These are phyloP conservation scores for Candida smagusa DNA, from an alignment of 1,139 yeast species.

Conservation along the genomic window DNA sequence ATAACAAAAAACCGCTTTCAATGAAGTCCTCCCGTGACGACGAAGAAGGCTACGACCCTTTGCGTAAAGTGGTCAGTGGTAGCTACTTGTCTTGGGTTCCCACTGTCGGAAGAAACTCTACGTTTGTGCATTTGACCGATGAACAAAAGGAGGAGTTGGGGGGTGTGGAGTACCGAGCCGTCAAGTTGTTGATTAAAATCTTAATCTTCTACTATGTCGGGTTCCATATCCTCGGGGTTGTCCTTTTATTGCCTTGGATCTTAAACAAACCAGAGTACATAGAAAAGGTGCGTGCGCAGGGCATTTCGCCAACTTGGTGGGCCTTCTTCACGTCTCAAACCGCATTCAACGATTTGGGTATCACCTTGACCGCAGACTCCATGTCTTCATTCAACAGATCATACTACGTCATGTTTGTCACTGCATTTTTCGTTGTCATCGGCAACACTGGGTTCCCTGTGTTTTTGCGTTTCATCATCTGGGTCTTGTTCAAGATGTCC, in stretches of 20 bases:
- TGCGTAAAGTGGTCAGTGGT: conserved; percentile 39
- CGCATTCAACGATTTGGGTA: conserved; percentile 80
- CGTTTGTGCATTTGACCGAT: conserved; percentile 76
- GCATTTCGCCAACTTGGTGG: conserved; percentile 86
- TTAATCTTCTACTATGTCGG: conserved; percentile 70
- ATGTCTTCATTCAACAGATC: conserved; percentile 64
- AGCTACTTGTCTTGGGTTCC: conserved; percentile 87
- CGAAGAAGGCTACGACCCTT: conserved; percentile 14
- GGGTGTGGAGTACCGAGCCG: conserved; percentile 93
- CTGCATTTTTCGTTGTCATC: conserved; percentile 69
- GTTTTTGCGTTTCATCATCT: conserved; percentile 70
- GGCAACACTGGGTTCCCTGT: conserved; percentile 96
- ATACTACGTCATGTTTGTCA: conserved; percentile 59
- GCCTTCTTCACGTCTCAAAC: conserved; percentile 79
- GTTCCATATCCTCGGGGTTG: conserved; percentile 59
- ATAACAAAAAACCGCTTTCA: conserved; percentile 9
- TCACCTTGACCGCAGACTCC: conserved; percentile 75
- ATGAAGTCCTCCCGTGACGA: conserved; percentile 9
- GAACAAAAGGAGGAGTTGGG: conserved; percentile 92
- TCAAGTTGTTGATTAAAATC: conserved; percentile 69
- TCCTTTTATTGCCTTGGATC: conserved; percentile 70
- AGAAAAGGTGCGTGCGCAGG: conserved; percentile 44
- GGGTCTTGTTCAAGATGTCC: conserved; percentile 70
- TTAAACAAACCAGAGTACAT: conserved; percentile 39
- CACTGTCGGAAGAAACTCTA: conserved; percentile 92